Base-by-base conservation (phyloP, 345 rosid genomes). In the Ricinus communis region DNA sequence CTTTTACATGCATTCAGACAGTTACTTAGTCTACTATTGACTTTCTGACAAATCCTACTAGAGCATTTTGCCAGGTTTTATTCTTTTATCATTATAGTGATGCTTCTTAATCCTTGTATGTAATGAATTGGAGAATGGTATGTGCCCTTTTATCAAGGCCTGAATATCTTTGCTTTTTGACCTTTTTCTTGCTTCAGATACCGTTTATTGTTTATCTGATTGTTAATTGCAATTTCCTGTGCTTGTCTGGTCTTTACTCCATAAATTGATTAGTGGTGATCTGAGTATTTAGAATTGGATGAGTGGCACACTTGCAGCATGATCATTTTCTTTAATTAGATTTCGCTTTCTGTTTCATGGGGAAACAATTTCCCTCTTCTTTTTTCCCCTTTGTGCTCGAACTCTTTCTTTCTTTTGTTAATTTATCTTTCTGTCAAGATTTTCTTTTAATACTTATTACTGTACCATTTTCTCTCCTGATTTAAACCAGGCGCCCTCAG, bases 401-500 rank as follows among this genome's bases (percentile, higher is more conserved):
- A 13, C 13, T 43, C 31, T 3, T 27, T 41, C 51, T 15, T 41
- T 43, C 36, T 3, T 27, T 56, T 25, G 19, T 47, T n/a, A 55
- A 36, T 4, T 51, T 38, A 36, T 12, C 14, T 50, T 43, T 38
- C 9, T 9, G 5, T 33, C 38, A 22, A 8, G 22, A 51, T 1
- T 55, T 50, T 22, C 45, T 55, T 59, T 49, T 33, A 27, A 31
- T 53, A 62, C 8, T 53, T 33, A 45, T 47, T 45, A 30, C 56
- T 74, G 14, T 38, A 14, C 68, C 70, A 45, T 68, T 3, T 51
- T 46, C 68, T 72, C 38, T 68, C 5, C 43, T 46, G 14, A 50
- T 47, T n/a, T 28, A 14, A 47, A 41, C 8, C 85, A 92, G 96
- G 86, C 92, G 90, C 19, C 75, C 82, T 9, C 63, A 58, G 27